Evolutionary conservation across 306 rosid species (phyloP), one percentile per base, ranked within the genome.

Genomic region (Cucurbita moschata): DNA sequence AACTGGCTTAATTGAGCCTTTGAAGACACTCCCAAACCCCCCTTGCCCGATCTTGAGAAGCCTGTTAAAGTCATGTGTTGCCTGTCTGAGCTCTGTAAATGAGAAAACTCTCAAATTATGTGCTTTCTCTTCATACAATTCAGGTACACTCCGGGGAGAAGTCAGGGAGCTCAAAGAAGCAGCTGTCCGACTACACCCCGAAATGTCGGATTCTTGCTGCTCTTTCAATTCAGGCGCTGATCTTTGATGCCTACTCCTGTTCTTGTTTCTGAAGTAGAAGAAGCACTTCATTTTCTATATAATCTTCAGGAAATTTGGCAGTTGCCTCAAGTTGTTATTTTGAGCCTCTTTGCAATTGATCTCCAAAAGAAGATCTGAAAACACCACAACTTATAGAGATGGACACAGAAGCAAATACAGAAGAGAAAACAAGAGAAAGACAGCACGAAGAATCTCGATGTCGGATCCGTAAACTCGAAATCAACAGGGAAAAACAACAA

Each of bases 1-100:
- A 81, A 73, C 77, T 72, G 91, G 85, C 76, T 85, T 82, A 68
- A 90, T 87, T 75, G 90, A 87, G 58, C 88, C 96, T 81, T 86
- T 90, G 72, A 79, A 92, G 0, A 92, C 98, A 76, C 84, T 87
- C 47, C 98, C 96, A 79, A 92, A 92, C 73, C 98, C 98, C 47
- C 98, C 98, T 85, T 92, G 96, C 13, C 98, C 96, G 21, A 90
- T 87, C 87, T 90, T 87, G 61, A 78, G 81, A 68, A 88, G 82
- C 82, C 86, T 83, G 64, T 59, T 83, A 85, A 92, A 90, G 80
- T 85, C 79, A 19, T 74, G 65, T 4, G 98, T 88, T 3, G 96
- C 96, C 5, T 68, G 80, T 69, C 75, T 86, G 53, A 90, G 90
- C 86, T 92, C 96, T 0, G 63, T 6, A 54, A 77, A 85, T 12